Evolutionary conservation across 202 grass and related monocot genomes (phyloP), one percentile per base, ranked within the genome.

Genomic region (Schoenoplectus triqueter): DNA sequence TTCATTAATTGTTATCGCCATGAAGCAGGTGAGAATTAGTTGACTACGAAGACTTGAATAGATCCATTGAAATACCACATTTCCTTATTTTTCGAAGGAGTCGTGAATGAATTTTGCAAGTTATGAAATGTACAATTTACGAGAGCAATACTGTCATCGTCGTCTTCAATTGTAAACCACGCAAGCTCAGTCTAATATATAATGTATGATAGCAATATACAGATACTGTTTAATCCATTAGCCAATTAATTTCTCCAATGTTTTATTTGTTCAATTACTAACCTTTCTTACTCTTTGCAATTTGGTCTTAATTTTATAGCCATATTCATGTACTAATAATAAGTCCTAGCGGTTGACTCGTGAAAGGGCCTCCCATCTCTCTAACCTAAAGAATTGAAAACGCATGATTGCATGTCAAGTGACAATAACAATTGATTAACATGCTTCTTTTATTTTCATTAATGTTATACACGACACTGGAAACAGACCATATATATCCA

Each of bases 381-480:
- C 59, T 18, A 61, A 4, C 13, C 55, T 42, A 49, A 55, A 77
- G 73, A 75, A 77, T 77, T 11, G 31, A 55, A 15, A 11, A 40
- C 5, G 11, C 50, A 76, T 40, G 31, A 41, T 40, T 72, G 47
- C 7, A 14, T 6, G 10, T 11, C 31, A 0, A 31, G 7, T 31
- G 31, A 31, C 31, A 76, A 13, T 52, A 5, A 51, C 7, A 59
- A 77, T 15, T 77, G 21, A 77, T 77, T 59, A 77, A 77, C 13
- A 59, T 18, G 1, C 18, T 7, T 51, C 18, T 41, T 77, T 57
- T 77, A 57, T 56, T 77, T 77, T 57, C 73, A 56, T 10, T 76
- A 77, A 77, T 77, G 57, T 40, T 31, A 31, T 57, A 57, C 73
- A 77, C 5, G 13, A 10, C 50, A 76, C 20, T 54, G 31, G 50